phyloP scores from a whole-genome alignment of 805 yeast genomes.

The Limtongia smithiae region DNA sequence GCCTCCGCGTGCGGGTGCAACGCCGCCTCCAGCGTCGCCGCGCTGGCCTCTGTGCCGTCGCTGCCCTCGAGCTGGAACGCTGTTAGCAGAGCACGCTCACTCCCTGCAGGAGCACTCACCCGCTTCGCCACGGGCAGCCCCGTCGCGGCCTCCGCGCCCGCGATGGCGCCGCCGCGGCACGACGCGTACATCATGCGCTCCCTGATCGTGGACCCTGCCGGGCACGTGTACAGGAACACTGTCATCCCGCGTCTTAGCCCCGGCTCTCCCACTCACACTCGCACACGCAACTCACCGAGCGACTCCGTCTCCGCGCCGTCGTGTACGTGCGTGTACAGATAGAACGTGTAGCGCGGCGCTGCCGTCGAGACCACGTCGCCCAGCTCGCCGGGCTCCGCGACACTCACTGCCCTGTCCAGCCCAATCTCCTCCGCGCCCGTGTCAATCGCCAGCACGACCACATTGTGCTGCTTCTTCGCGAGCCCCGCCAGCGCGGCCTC shows the following conservation, averaged over 20 bases:
- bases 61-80: conserved; percentile 32
- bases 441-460: conserved; percentile 54
- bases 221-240: conserved; percentile 78
- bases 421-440: conserved; percentile 47
- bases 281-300: conserved; percentile 5
- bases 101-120: conserved; percentile 18
- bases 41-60: conserved; percentile 31
- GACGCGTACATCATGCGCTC: conserved; percentile 93
- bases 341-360: conserved; percentile 59
- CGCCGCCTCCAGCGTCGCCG: conserved; percentile 18
- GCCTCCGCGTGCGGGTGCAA: conserved; percentile 21
- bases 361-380: conserved; percentile 38
- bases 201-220: conserved; percentile 82
- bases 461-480: conserved; percentile 33
- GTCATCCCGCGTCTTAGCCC: neutral
- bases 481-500: conserved; percentile 36
- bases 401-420: conserved; percentile 35
- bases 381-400: conserved; percentile 36
- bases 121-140: conserved; percentile 26
- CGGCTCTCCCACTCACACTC: neutral
- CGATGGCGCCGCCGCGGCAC: conserved; percentile 45
- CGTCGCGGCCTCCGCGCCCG: conserved; percentile 28
- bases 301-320: conserved; percentile 40
- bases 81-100: neutral
- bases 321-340: conserved; percentile 32